Evolutionary conservation across 371 early-diverging fungal genomes (phyloP).

Genomic region (Mortierella sp.): DNA sequence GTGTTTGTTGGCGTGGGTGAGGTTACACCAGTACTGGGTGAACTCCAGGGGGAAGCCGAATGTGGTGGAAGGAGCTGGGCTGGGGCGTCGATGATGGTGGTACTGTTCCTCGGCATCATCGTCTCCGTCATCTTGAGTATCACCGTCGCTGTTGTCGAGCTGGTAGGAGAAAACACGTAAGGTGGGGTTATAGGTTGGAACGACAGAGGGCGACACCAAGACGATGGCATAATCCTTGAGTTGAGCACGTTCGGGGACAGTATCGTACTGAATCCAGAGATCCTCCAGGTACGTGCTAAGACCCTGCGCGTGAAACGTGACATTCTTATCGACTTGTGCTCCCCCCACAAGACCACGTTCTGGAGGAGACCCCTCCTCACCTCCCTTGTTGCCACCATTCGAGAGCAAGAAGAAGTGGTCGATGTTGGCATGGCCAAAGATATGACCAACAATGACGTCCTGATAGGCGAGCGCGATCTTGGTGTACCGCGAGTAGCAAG

Average conservation of each 20-base stretch:
- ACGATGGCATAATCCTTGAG: conserved; percentile 63
- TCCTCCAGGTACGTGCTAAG: conserved; percentile 40
- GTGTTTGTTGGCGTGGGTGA: conserved; percentile 51
- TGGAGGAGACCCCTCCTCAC: neutral
- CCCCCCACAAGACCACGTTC: conserved; percentile 2
- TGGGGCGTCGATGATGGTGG: conserved; percentile 23
- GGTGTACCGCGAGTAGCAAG: conserved; percentile 74
- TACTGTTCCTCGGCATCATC: neutral
- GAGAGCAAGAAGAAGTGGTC: conserved; percentile 73
- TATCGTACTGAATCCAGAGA: conserved; percentile 54
- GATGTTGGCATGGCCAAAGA: conserved; percentile 88
- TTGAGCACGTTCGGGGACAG: conserved; percentile 38
- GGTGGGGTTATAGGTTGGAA: conserved; percentile 81
- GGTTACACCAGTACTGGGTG: conserved; percentile 71
- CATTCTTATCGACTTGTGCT: conserved; percentile 13
- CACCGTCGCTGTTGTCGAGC: conserved; percentile 14
- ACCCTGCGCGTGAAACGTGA: conserved; percentile 22
- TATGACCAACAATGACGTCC: conserved; percentile 78
- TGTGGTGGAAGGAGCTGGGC: conserved; percentile 36
- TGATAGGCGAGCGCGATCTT: conserved; percentile 68
- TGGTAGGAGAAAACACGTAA: conserved; percentile 67
- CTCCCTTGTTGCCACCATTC: conserved; percentile 21
- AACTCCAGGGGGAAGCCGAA: conserved; percentile 68
- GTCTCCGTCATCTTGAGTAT: neutral
- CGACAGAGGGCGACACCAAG: conserved; percentile 77